Evolutionary conservation across 495 filamentous ascomycete genomes (phyloP).

Genomic region (Lasiosphaeria miniovina): DNA sequence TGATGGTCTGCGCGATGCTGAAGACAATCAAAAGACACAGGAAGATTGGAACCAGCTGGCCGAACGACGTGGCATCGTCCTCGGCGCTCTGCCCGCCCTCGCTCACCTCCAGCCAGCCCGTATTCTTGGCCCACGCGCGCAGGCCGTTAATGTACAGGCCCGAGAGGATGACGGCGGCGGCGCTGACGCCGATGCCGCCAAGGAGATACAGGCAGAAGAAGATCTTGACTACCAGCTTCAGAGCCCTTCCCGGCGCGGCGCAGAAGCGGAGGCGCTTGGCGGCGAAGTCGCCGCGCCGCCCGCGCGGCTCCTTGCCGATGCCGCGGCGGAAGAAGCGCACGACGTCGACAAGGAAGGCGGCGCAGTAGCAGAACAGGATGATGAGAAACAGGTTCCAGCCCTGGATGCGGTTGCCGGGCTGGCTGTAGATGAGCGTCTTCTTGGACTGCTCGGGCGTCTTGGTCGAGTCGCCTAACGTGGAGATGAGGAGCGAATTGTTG

Average conservation of each 20-base stretch:
- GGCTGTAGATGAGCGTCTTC: not conserved
- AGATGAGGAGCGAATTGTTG: slow-evolving; percentile 10
- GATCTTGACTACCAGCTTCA: not conserved
- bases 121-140: slow-evolving; percentile 29
- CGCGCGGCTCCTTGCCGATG: slow-evolving; percentile 7
- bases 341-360: slow-evolving; percentile 24
- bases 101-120: slow-evolving; percentile 29
- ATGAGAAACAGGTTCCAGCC: slow-evolving; percentile 30
- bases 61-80: slow-evolving; percentile 34
- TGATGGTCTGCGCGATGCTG: slow-evolving; percentile 30
- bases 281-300: slow-evolving; percentile 15
- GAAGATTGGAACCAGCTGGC: slow-evolving; percentile 36
- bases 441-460: slow-evolving; percentile 6
- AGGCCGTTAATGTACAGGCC: slow-evolving; percentile 27
- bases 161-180: slow-evolving; percentile 16
- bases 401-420: slow-evolving; percentile 24
- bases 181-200: slow-evolving; percentile 22
- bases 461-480: slow-evolving; percentile 7
- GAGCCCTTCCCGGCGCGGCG: not conserved
- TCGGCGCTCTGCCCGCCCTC: slow-evolving; percentile 22
- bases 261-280: not conserved
- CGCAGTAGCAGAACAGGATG: slow-evolving; percentile 27
- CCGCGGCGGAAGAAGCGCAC: slow-evolving; percentile 25
- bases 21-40: slow-evolving; percentile 31
- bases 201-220: slow-evolving; percentile 27